Evolutionary conservation across 208 protist species (phyloP), one percentile per base, ranked within the genome.

Genomic region (Leptomonas seymouri): DNA sequence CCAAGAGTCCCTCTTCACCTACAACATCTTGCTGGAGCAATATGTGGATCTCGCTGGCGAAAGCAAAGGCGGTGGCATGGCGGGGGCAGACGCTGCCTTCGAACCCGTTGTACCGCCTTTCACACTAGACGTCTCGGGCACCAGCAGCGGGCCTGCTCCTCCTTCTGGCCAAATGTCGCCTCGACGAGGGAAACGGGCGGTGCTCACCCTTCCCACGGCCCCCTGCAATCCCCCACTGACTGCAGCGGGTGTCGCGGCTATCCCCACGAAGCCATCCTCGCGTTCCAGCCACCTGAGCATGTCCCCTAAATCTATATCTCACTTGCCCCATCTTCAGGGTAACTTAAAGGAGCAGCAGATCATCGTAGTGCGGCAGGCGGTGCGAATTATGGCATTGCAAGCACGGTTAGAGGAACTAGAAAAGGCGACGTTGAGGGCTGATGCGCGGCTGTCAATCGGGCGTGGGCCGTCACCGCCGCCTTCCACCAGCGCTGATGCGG

Each of bases 371-470:
- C 73, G 50, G 60, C 75, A 64, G 46, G 81, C 59, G 48, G 50
- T 78, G 63, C 71, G 70, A 9, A 61, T 74, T 39, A 42, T 81
- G 48, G 78, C 71, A 20, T 44, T 83, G 23, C 64, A 72, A 49
- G 23, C 69, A 9, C 78, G 78, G 8, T 71, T 84, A 30, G 34
- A 14, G 18, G 75, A 84, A 61, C 31, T 84, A 39, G 15, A 34
- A 0, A 28, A 16, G 25, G 78, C 57, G 65, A 51, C 51, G 51
- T 57, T 79, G n/a, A 66, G 58, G 36, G 54, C 82, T 11, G 71
- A 84, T 53, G 61, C 66, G 28, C 74, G 71, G 27, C 67, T 90
- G 28, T 64, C 63, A n/a, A 42, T 90, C n/a, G 84, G 84, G 1
- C 69, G 84, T 18, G 84, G 84, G 16, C 63, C 58, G 25, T 42